Conservation (phyloP, 768 basidiomycete species). For the Lepiota brunneoincarnata region DNA sequence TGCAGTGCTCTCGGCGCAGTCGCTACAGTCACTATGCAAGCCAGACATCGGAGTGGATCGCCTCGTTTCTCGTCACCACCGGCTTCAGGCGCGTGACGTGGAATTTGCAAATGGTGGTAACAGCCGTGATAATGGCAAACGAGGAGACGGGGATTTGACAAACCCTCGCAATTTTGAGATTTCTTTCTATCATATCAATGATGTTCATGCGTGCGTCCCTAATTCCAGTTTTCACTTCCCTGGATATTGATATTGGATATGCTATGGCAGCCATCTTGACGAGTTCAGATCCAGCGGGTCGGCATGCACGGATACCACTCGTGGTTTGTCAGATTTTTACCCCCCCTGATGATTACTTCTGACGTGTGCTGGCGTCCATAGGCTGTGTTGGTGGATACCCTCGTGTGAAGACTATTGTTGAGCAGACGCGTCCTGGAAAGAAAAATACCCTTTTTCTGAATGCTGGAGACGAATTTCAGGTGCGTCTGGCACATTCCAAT, state of each 20-base stretch:
- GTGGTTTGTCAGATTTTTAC: slow-evolving; percentile 17
- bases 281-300: slow-evolving; percentile 33
- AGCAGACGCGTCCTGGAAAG: slow-evolving; percentile 26
- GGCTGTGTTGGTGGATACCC: slow-evolving; percentile 43
- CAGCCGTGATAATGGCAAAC: slow-evolving; percentile 17
- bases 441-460: slow-evolving; percentile 40
- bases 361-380: not conserved
- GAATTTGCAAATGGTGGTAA: slow-evolving; percentile 19
- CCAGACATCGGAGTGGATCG: slow-evolving; percentile 16
- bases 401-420: slow-evolving; percentile 36
- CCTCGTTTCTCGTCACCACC: slow-evolving; percentile 21
- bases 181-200: slow-evolving; percentile 40
- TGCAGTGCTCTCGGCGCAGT: not conserved
- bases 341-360: not conserved
- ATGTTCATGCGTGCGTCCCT: slow-evolving; percentile 35
- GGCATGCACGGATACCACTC: slow-evolving; percentile 30
- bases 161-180: slow-evolving; percentile 21
- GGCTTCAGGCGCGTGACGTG: slow-evolving; percentile 18
- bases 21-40: not conserved
- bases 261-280: slow-evolving; percentile 30
- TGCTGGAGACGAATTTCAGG: slow-evolving; percentile 48
- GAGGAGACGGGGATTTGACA: slow-evolving; percentile 15
- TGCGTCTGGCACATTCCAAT: not conserved
- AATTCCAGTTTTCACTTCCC: not conserved
- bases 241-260: not conserved